phyloP scores from a whole-genome alignment of 768 basidiomycete genomes.

The Mycena kentingensis region DNA sequence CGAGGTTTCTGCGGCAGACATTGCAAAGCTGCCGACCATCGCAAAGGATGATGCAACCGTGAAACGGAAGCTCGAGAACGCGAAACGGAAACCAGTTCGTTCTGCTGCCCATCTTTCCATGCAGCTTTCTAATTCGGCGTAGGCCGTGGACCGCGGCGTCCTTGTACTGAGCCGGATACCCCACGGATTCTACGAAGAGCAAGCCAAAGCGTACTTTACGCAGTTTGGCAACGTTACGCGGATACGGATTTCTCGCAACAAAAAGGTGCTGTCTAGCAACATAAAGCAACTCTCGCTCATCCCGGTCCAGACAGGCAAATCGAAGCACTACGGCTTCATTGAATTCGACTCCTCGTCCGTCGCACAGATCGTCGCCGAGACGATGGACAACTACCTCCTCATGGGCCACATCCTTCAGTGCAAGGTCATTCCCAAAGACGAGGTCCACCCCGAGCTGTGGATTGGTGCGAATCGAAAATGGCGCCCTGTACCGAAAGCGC shows the following conservation, averaged over 20 bases:
- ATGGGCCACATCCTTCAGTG: constrained; percentile 93
- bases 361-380: constrained; percentile 94
- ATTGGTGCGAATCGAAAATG: constrained; percentile 95
- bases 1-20: constrained; percentile 58
- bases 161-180: constrained; percentile 90
- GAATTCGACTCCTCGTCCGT: constrained; percentile 90
- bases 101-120: neutral
- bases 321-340: constrained; percentile 96
- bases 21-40: constrained; percentile 77
- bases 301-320: constrained; percentile 75
- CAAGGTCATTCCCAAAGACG: constrained; percentile 84
- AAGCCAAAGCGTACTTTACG: constrained; percentile 88
- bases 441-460: constrained; percentile 94
- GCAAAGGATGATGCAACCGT: constrained; percentile 87
- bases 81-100: constrained; percentile 68
- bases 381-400: constrained; percentile 98
- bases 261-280: constrained; percentile 67
- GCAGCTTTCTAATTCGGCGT: neutral
- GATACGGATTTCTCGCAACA: constrained; percentile 88
- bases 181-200: constrained; percentile 96
- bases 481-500: constrained; percentile 71
- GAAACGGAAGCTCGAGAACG: constrained; percentile 61
- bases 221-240: constrained; percentile 93
- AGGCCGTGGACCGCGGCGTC: constrained; percentile 74
- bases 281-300: neutral